These are phyloP conservation scores for Kernera saxatilis DNA, from an alignment of 345 rosid genomes.

Conservation along the genomic window DNA sequence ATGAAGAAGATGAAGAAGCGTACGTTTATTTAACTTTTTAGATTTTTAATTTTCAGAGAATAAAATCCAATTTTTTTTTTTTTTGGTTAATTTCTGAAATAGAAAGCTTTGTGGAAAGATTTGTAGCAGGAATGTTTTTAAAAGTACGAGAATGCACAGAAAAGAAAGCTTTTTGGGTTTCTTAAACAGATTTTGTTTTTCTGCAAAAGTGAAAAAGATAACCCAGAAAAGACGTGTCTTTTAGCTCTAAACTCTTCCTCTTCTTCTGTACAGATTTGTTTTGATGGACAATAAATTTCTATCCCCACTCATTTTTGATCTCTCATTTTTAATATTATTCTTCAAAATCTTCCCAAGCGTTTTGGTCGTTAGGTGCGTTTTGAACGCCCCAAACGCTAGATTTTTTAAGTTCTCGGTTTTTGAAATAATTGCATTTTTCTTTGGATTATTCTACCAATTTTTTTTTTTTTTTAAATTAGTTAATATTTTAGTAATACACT, in stretches of 20 bases:
- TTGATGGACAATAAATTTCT: background rate
- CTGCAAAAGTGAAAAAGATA: constrained; percentile 9
- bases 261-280: constrained; percentile 6
- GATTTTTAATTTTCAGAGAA: constrained; percentile 1
- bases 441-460: background rate
- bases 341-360: no score
- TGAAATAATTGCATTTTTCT: background rate
- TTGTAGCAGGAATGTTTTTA: constrained; percentile 22
- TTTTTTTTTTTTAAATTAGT: background rate
- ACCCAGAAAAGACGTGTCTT: constrained; percentile 27
- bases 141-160: constrained; percentile 26
- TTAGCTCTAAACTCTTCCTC: constrained; percentile 1
- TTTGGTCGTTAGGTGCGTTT: background rate
- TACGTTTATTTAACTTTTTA: constrained; percentile 11
- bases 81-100: background rate
- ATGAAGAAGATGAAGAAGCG: constrained; percentile 10
- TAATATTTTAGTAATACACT: background rate
- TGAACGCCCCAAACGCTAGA: background rate
- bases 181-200: background rate
- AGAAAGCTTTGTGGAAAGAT: constrained; percentile 11
- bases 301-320: constrained; percentile 8
- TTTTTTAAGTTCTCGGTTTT: background rate
- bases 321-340: background rate
- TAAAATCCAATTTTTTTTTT: background rate
- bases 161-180: background rate